phyloP scores from a whole-genome alignment of 2,329 filamentous ascomycete genomes.

The Allantophomopsis lycopodina region DNA sequence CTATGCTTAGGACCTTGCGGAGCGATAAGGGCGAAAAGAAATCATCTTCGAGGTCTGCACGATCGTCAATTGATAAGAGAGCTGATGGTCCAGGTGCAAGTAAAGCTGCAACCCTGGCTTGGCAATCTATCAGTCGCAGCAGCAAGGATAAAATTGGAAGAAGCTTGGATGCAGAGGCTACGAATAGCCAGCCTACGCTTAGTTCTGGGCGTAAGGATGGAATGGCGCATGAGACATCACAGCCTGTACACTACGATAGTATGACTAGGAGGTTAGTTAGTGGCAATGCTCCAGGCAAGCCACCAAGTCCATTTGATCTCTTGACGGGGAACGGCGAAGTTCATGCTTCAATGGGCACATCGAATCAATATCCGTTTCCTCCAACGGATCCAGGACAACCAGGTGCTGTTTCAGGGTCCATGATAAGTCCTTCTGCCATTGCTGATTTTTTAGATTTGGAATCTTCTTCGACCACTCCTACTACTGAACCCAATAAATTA shows the following conservation, averaged over 20 bases:
- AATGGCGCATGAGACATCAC: slow-evolving; percentile 5
- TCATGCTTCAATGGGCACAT: slow-evolving; percentile 7
- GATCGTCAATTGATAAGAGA: slow-evolving; percentile 9
- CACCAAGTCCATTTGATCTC: slow-evolving; percentile 12
- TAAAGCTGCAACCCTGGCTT: slow-evolving; percentile 51
- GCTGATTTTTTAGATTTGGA: slow-evolving; percentile 14
- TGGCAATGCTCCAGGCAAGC: slow-evolving; percentile 7
- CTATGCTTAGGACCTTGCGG: slow-evolving; percentile 47
- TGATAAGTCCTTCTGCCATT: slow-evolving; percentile 9
- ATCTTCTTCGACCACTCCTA: slow-evolving; percentile 4
- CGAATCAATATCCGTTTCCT: slow-evolving; percentile 17
- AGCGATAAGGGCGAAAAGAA: slow-evolving; percentile 32
- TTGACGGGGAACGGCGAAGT: slow-evolving; percentile 10
- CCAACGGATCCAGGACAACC: slow-evolving; percentile 14
- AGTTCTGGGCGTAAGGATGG: slow-evolving; percentile 11
- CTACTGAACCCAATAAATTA: slow-evolving; percentile 9
- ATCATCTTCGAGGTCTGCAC: slow-evolving; percentile 23
- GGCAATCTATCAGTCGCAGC: slow-evolving; percentile 19
- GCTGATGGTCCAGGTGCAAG: slow-evolving; percentile 39
- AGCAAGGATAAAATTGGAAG: slow-evolving; percentile 13
- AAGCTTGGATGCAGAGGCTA: slow-evolving; percentile 12
- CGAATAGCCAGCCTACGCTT: slow-evolving; percentile 11
- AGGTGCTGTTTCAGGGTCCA: slow-evolving; percentile 13
- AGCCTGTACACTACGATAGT: slow-evolving; percentile 16
- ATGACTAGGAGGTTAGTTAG: slow-evolving; percentile 16